phyloP scores from a whole-genome alignment of 306 rosid genomes.

The Rosa rugosa region DNA sequence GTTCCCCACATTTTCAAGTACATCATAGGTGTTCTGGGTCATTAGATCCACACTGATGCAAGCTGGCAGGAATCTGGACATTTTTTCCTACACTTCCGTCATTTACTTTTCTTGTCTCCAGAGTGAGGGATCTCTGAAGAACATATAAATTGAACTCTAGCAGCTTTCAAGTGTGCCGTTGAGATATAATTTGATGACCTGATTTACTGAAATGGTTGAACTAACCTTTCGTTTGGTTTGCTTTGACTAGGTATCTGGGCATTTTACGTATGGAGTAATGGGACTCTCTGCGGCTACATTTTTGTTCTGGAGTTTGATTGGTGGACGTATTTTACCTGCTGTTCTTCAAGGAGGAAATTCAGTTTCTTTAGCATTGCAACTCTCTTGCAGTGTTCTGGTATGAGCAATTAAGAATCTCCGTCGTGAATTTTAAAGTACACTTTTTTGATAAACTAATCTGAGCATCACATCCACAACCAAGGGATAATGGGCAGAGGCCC shows the following conservation, averaged over 20 bases:
- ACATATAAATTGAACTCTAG: background rate
- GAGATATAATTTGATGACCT: background rate
- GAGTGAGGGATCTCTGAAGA: background rate
- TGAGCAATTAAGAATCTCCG: slow-evolving; percentile 21
- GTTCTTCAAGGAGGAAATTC: slow-evolving; percentile 69
- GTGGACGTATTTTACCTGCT: slow-evolving; percentile 65
- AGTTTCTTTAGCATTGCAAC: slow-evolving; percentile 90
- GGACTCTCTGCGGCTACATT: slow-evolving; percentile 80
- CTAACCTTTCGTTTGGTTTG: slow-evolving; percentile 15
- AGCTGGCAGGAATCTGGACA: too few species aligned
- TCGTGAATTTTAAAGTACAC: background rate
- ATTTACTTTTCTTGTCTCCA: background rate
- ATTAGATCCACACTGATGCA: too few species aligned
- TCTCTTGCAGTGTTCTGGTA: slow-evolving; percentile 98
- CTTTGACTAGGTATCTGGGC: slow-evolving; percentile 81
- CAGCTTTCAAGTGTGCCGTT: background rate
- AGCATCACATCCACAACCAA: background rate
- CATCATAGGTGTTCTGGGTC: too few species aligned
- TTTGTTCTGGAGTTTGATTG: slow-evolving; percentile 80
- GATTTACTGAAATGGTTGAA: slow-evolving; percentile 8
- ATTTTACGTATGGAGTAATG: slow-evolving; percentile 97
- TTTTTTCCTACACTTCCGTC: too few species aligned
- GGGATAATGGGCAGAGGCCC: background rate
- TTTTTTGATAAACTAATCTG: background rate
- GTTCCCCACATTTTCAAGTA: too few species aligned